Base-by-base conservation (phyloP, 345 rosid species). In the Lagerstroemia speciosa region DNA sequence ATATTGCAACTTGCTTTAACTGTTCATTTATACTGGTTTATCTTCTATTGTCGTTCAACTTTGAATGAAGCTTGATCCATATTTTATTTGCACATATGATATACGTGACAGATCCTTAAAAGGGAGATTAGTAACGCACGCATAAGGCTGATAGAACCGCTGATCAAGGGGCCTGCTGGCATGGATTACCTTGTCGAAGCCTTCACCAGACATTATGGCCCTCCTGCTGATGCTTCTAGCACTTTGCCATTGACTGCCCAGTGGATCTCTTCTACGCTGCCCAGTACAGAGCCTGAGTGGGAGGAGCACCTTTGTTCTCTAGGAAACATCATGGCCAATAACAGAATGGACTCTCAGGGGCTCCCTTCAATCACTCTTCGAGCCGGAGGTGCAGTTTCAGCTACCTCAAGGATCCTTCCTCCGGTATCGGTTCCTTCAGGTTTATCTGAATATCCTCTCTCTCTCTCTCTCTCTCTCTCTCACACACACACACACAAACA, bases 151-250 rank as follows among this genome's bases (percentile, higher is more conserved):
- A 80, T 87, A 90, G 88, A 85, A 81, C 87, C 95, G 37, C 73
- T 85, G 66, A 50, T 91, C 73, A 81, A 81, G 76, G 97, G 97
- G 10, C 87, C 87, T 72, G 87, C 89, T 71, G 95, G 89, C 29
- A 73, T 81, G 71, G 91, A 85, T 64, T 91, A 85, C 82, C 84
- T 91, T 9, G 70, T 65, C 24, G 80, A 82, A 69, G 87, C 86
- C 65, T 91, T 91, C 68, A 69, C 80, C 27, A 81, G 79, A 67
- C 77, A 72, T 45, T 67, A 80, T 82, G 88, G 91, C 61, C 74
- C 86, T 62, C 73, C 82, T 6, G 67, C 81, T 30, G 80, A 78
- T 75, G 85, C 91, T 3, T 15, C 62, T 40, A 63, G 80, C 45
- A 77, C 86, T 63, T 70, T 91, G 40, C 87, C 87, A 8, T 45